Percentiles rank a stretch among this genome's conserved stretches.
Evolutionary conservation across 2,329 filamentous ascomycete species (phyloP).

Genomic region (Diaporthe australafricana): DNA sequence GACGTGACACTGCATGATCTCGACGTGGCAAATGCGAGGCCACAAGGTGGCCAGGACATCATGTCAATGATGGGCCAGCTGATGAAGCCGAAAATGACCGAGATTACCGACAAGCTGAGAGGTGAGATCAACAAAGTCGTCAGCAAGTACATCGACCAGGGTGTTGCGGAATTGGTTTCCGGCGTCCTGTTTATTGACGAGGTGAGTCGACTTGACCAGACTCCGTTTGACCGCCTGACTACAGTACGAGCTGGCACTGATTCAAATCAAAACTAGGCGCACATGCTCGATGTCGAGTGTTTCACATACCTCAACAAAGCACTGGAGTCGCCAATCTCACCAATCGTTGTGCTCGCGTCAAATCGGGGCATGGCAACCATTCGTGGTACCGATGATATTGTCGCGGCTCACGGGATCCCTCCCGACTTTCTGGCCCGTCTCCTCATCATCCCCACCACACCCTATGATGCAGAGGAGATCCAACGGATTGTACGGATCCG

Average conservation of each 20-base stretch:
- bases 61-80: slow-evolving; percentile 99
- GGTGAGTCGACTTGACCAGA: slow-evolving; percentile 61
- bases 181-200: slow-evolving; percentile 99
- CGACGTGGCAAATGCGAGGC: slow-evolving; percentile 93
- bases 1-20: slow-evolving; percentile 97
- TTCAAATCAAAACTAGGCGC: slow-evolving; percentile 71
- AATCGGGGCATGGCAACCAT: slow-evolving; percentile 96
- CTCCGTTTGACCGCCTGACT: slow-evolving; percentile 12
- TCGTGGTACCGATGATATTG: slow-evolving; percentile 83
- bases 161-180: slow-evolving; percentile 96
- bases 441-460: slow-evolving; percentile 94
- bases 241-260: slow-evolving; percentile 32
- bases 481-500: slow-evolving; percentile 90
- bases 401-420: slow-evolving; percentile 92
- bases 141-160: slow-evolving; percentile 98
- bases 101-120: slow-evolving; percentile 97
- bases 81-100: slow-evolving; percentile 99
- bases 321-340: slow-evolving; percentile 93
- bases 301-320: slow-evolving; percentile 99
- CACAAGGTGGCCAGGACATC: slow-evolving; percentile 97
- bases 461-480: slow-evolving; percentile 90
- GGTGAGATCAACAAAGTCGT: slow-evolving; percentile 99
- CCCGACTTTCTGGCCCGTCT: slow-evolving; percentile 93
- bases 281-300: slow-evolving; percentile 99
- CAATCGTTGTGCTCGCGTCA: slow-evolving; percentile 96